Base-by-base conservation (phyloP, 2,329 filamentous ascomycete species). In the Lojkania enalia region DNA sequence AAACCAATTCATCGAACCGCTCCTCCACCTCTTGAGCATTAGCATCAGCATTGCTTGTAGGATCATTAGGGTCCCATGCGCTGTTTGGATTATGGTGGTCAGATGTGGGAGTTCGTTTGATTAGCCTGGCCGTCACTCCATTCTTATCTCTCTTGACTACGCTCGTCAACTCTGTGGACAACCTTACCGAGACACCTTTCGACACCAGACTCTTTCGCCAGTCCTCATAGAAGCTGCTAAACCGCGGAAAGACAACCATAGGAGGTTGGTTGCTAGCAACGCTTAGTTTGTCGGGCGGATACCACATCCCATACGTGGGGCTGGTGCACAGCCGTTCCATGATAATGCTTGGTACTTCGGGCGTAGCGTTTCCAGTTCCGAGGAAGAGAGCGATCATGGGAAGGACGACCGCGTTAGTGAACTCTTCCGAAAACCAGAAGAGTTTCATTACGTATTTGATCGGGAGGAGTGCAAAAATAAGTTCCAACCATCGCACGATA, bases 361-460 rank as follows among this genome's bases (percentile, higher is more conserved):
- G 81, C 0, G 86, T 86, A 56, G 87, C 84, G 54, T 90, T 90
- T 1, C 86, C 85, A 4, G 86, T 89, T 0, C 86, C 86, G 0
- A 90, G 73, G 60, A 90, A 89, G 1, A 90, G 72, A 0, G 86
- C 86, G 21, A 88, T 80, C 63, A 90, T 80, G 1, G 86, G 86
- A 45, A 87, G 76, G 0, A 86, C 82, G 67, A 90, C 84, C 25
- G 82, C 83, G 58, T 89, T 84, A 13, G 79, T 80, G 60, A 90
- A 90, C 43, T 87, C 84, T 7, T 80, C 76, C 44, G 76, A 84
- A 68, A 90, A 89, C 44, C 81, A 71, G 66, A 87, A 88, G 39
- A 88, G 66, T 44, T 80, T 80, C 55, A 89, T 74, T 63, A 89
- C 77, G 23, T 82, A 67, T 47, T 81, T 83, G 57, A 90, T 82